phyloP scores from a whole-genome alignment of 345 rosid genomes.

The Citrus australasica region DNA sequence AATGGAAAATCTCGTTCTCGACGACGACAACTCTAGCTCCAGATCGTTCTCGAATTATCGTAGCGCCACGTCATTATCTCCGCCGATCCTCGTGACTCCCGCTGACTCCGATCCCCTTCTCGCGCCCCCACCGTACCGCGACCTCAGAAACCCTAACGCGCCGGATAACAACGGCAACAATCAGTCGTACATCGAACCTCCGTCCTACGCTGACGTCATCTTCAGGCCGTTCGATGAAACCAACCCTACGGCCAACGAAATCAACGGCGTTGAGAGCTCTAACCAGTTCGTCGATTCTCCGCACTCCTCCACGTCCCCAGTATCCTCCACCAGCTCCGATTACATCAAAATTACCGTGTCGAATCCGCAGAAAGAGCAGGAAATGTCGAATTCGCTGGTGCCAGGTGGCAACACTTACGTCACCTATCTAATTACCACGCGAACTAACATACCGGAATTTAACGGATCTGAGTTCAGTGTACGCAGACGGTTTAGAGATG shows the following conservation, averaged over 20 bases:
- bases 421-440: slow-evolving; percentile 75
- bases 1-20: slow-evolving; percentile 68
- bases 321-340: slow-evolving; percentile 55
- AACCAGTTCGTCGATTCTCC: slow-evolving; percentile 37
- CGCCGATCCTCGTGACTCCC: slow-evolving; percentile 36
- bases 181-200: slow-evolving; percentile 77
- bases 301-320: slow-evolving; percentile 45
- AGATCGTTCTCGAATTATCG: slow-evolving; percentile 48
- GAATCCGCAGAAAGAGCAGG: slow-evolving; percentile 83
- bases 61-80: slow-evolving; percentile 62
- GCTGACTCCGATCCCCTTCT: slow-evolving; percentile 83
- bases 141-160: slow-evolving; percentile 35
- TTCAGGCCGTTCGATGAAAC: slow-evolving; percentile 76
- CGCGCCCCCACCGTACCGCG: slow-evolving; percentile 38
- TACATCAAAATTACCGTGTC: slow-evolving; percentile 79
- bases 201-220: slow-evolving; percentile 80
- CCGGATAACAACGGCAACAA: slow-evolving; percentile 15
- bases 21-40: slow-evolving; percentile 22
- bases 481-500: slow-evolving; percentile 76
- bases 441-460: slow-evolving; percentile 74
- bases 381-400: slow-evolving; percentile 63
- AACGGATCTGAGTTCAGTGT: slow-evolving; percentile 68
- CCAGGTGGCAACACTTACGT: slow-evolving; percentile 72
- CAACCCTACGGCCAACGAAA: slow-evolving; percentile 35
- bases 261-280: slow-evolving; percentile 54